Percentiles rank a stretch among this genome's conserved stretches.
Evolutionary conservation across 352 stramenopile species (phyloP).

Genomic region (Phytophthora palmivora): DNA sequence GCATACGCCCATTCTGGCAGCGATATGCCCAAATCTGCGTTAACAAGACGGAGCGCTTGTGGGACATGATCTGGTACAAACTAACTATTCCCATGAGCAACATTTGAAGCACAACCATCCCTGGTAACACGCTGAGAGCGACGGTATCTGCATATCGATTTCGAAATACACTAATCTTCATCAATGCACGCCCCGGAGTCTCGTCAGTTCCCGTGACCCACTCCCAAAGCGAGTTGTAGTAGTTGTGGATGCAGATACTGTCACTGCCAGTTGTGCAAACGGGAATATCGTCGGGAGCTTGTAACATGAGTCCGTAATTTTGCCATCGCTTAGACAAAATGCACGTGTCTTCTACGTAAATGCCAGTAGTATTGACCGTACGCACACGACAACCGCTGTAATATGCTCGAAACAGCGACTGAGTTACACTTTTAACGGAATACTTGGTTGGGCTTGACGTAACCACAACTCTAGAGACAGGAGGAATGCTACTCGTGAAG

Average conservation of each 20-base stretch:
- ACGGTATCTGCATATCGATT: constrained; percentile 34
- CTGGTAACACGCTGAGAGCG: constrained; percentile 28
- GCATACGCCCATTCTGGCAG: constrained; percentile 35
- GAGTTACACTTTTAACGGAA: constrained; percentile 17
- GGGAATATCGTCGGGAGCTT: constrained; percentile 36
- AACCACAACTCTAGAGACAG: constrained; percentile 16
- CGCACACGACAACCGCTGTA: constrained; percentile 31
- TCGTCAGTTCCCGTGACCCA: constrained; percentile 23
- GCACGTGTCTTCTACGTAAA: constrained; percentile 32
- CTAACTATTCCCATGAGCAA: constrained; percentile 38
- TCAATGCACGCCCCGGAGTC: constrained; percentile 24
- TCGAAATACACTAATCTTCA: constrained; percentile 37
- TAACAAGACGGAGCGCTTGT: constrained; percentile 35
- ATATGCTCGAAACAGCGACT: constrained; percentile 35
- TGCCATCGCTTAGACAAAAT: constrained; percentile 24
- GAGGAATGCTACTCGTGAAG: constrained; percentile 28
- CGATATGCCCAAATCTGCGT: constrained; percentile 47
- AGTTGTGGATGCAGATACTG: constrained; percentile 47
- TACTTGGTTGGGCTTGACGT: constrained; percentile 34
- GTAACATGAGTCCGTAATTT: constrained; percentile 40
- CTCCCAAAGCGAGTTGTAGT: constrained; percentile 43
- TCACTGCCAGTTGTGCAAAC: too few species aligned
- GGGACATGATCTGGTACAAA: constrained; percentile 40
- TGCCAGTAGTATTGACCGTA: constrained; percentile 30
- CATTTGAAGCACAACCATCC: constrained; percentile 38